Base-by-base conservation (phyloP, 2,329 filamentous ascomycete genomes). In the Stromatinia cepivora region DNA sequence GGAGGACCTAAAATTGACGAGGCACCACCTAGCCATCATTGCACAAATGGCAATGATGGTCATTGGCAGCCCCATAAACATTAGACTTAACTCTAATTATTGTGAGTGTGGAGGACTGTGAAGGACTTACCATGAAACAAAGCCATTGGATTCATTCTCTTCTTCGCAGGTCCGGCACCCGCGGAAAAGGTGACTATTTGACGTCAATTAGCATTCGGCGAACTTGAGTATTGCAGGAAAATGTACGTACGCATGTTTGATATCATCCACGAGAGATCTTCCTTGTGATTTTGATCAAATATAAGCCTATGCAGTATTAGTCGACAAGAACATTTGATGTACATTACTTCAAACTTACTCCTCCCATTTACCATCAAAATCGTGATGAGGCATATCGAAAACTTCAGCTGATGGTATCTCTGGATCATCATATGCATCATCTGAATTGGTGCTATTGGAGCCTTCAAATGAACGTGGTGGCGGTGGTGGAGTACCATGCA, bases 101-200 rank as follows among this genome's bases (percentile, higher is more conserved):
- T 4, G 4, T 22, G 50, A 31, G 22, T 13, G 36, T 6, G 1
- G 15, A 11, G 1, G 20, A 11, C 4, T 34, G 9, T 9, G 39
- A 25, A 20, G 9, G 10, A 61, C 54, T 92, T 92, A 0, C 93
- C 93, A 76, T 96, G 94, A 79, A 97, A 94, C n/a, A 97, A 81
- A 73, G 97, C 94, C 91, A 71, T 93, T 92, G 65, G 95, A 93
- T 81, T 98, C 93, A 80, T 71, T 97, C 81, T 93, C 93, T 73
- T 96, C 97, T 82, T 97, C 93, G 82, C 92, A 93, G 46, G n/a
- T 42, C 56, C 3, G 52, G 67, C 10, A 2, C 48, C 65, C 42
- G 68, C 50, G 15, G 73, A 75, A 54, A 76, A 73, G 22, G 69
- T 71, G 11, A 77, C 75, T 76, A 45, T 42, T 22, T 2, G 28